Evolutionary conservation across 75 land plant species (phyloP).

Genomic region (Chamaecyparis obtusa): DNA sequence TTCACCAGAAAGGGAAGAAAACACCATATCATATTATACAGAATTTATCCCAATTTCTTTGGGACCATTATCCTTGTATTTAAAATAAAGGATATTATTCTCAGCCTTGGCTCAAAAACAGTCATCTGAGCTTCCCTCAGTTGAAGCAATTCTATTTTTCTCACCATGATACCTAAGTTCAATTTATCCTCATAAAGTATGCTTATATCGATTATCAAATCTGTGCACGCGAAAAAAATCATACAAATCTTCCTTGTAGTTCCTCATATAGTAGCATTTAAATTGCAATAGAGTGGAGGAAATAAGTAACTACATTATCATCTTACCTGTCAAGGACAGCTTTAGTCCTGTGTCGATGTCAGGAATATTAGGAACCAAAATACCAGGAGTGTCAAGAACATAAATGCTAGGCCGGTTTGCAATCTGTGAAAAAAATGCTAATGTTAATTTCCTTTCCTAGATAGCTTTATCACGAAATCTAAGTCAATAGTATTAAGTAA

Average conservation of each 20-base stretch:
- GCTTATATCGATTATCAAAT: not conserved
- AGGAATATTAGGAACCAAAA: conserved; percentile 84
- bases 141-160: not conserved
- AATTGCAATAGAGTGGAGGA: not conserved
- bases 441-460: not conserved
- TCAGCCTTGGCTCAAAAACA: not conserved
- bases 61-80: not conserved
- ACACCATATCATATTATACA: not conserved
- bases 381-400: conserved; percentile 94
- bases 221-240: not conserved
- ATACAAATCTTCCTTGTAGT: not conserved
- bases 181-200: not conserved
- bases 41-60: not conserved
- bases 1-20: not conserved
- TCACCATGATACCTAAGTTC: not conserved
- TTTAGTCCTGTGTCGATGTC: conserved; percentile 86
- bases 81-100: not conserved
- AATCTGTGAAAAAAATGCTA: conserved; percentile 44
- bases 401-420: conserved; percentile 90
- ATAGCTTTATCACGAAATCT: not conserved
- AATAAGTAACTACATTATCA: not conserved
- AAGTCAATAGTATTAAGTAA: not conserved
- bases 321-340: conserved; percentile 81
- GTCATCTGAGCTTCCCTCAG: not conserved
- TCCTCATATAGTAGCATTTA: not conserved